A percentile compares a stretch with the other conserved stretches of the same genome.
These are phyloP conservation scores for Filobasidium wieringae DNA, from an alignment of 768 basidiomycete species.

Conservation along the genomic window DNA sequence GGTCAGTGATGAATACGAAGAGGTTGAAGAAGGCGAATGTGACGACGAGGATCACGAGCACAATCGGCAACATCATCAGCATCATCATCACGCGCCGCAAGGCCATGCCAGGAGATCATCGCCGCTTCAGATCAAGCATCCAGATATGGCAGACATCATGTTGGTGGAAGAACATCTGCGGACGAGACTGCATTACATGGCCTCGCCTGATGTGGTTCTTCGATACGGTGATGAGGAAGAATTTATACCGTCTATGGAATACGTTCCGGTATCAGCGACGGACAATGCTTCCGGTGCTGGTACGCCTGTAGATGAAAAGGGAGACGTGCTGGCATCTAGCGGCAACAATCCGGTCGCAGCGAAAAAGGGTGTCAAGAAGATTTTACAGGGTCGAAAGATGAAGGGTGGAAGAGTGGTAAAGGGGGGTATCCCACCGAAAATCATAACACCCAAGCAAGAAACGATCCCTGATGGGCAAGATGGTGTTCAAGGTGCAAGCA, in stretches of 20 bases:
- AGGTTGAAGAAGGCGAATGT: conserved; percentile 22
- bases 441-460: neutral
- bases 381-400: conserved; percentile 9
- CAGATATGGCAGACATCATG: conserved; percentile 38
- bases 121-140: conserved; percentile 31
- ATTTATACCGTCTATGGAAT: conserved; percentile 13
- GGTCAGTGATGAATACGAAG: conserved; percentile 19
- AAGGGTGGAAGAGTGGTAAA: conserved; percentile 9
- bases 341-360: neutral
- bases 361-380: conserved; percentile 7
- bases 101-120: conserved; percentile 7
- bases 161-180: conserved; percentile 38
- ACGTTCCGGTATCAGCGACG: conserved; percentile 1
- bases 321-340: conserved; percentile 20
- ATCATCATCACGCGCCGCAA: conserved; percentile 2
- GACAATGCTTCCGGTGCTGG: neutral
- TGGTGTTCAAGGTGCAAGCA: neutral
- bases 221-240: conserved; percentile 14
- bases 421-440: neutral
- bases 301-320: conserved; percentile 7
- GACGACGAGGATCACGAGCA: conserved; percentile 20
- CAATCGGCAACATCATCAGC: conserved; percentile 10
- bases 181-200: conserved; percentile 38
- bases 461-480: neutral
- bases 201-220: conserved; percentile 28